Conservation (phyloP, 805 yeast genomes). For the Yamadazyma phyllophila region DNA sequence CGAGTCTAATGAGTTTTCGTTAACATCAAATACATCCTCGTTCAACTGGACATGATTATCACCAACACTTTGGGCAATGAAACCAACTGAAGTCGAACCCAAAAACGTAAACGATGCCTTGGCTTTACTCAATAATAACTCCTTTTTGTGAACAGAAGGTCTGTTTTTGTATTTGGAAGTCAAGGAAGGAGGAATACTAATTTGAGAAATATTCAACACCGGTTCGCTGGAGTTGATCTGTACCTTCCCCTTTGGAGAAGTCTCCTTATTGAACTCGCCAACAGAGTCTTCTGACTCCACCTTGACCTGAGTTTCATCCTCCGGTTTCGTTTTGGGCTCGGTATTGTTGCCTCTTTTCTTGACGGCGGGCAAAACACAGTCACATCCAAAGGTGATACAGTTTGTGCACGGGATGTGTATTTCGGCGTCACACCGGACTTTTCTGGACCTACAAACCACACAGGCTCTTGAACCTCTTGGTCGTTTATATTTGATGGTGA, state of each 20-base stretch:
- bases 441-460: conserved; percentile 71
- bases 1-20: conserved; percentile 43
- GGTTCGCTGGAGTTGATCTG: conserved; percentile 29
- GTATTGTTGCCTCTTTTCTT: conserved; percentile 40
- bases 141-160: conserved; percentile 37
- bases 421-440: conserved; percentile 77
- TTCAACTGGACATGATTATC: conserved; percentile 48
- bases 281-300: conserved; percentile 2
- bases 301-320: conserved; percentile 1
- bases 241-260: conserved; percentile 6
- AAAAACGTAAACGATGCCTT: conserved; percentile 44
- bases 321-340: conserved; percentile 6
- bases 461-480: conserved; percentile 73
- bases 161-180: conserved; percentile 40
- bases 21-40: conserved; percentile 36
- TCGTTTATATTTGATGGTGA: conserved; percentile 47
- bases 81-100: conserved; percentile 52
- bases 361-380: conserved; percentile 64
- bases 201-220: conserved; percentile 40
- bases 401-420: conserved; percentile 50
- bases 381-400: conserved; percentile 70
- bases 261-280: conserved; percentile 1
- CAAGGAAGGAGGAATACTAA: conserved; percentile 43
- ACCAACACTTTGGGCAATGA: conserved; percentile 45
- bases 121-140: conserved; percentile 24